Base-by-base conservation (phyloP, 352 stramenopile genomes). In the Pythium brassicae region DNA sequence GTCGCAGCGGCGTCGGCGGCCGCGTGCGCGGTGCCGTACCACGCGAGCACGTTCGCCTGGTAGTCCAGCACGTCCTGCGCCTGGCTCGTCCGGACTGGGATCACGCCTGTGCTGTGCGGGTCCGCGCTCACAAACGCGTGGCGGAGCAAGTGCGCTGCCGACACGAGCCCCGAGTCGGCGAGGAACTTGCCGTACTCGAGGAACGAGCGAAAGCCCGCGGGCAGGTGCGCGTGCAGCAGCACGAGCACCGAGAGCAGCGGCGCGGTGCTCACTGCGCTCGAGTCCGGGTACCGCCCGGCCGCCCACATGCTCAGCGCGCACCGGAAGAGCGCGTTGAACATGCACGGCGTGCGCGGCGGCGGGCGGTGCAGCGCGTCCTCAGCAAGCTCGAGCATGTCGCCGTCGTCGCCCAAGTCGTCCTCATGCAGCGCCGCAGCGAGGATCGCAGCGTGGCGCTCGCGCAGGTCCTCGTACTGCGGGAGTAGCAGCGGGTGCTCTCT, bases 181-280 rank as follows among this genome's bases (percentile, higher is more conserved):
- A 90, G 54, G 50, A 76, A 91, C 53, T 77, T 82, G 22, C 71
- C 73, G 62, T 85, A 90, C 55, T 93, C 80, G 37, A 89, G 50
- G 37, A 91, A 86, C 15, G 62, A 75, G 2, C 73, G 76, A 14
- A 93, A 53, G 11, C 68, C 68, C 2, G 54, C 57, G 11, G 76
- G 61, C 51, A 87, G 69, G 5, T 63, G 62, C 34, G 26, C 47
- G 45, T 67, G 60, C 26, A 70, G 56, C 17, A 63, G 59, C 25
- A 82, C 52, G 44, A 85, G 50, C 53, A 82, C n/a, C 19, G 25
- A 49, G 35, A 86, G 50, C 34, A 74, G 45, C 10, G 72, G 55
- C 11, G 61, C 69, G 20, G 50, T 42, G 45, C 55, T 76, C 29
- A 43, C 35, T 15, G 52, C 32, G 42, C 32, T 46, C 3, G 61